Evolutionary conservation across 805 yeast genomes (phyloP).

Genomic region (Yarrowia sp.): DNA sequence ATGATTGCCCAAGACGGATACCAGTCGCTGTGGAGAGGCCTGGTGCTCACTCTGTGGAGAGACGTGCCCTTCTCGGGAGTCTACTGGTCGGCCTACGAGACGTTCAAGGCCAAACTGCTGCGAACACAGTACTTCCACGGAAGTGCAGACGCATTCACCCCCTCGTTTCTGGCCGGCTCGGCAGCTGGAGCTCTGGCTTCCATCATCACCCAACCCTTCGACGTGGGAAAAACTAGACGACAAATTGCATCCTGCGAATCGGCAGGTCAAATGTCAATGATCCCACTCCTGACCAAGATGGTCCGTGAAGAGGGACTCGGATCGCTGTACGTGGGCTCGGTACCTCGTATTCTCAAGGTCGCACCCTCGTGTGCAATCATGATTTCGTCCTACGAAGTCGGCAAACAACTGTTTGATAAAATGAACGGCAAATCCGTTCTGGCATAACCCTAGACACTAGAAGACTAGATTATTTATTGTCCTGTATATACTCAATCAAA

Average conservation of each 20-base stretch:
- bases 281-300: constrained; percentile 68
- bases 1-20: constrained; percentile 66
- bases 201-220: constrained; percentile 88
- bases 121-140: constrained; percentile 41
- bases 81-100: constrained; percentile 90
- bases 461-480: constrained; percentile 32
- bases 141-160: constrained; percentile 46
- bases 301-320: constrained; percentile 74
- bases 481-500: constrained; percentile 18
- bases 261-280: constrained; percentile 60
- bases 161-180: constrained; percentile 77
- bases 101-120: constrained; percentile 50
- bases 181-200: constrained; percentile 87
- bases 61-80: constrained; percentile 97
- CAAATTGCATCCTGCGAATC: constrained; percentile 57
- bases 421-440: constrained; percentile 41
- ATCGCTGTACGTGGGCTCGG: constrained; percentile 85
- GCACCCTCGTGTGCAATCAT: constrained; percentile 98
- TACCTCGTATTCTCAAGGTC: constrained; percentile 86
- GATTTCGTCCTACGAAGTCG: constrained; percentile 93
- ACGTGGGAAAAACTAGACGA: constrained; percentile 93
- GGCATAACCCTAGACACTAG: constrained; percentile 10
- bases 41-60: constrained; percentile 89
- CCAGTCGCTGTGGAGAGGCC: constrained; percentile 76
- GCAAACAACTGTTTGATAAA: constrained; percentile 63